A percentile compares a stretch with the other conserved stretches of the same genome.
These are phyloP conservation scores for Trichosporon faecale DNA, from an alignment of 1,284 basidiomycete species.

Conservation along the genomic window DNA sequence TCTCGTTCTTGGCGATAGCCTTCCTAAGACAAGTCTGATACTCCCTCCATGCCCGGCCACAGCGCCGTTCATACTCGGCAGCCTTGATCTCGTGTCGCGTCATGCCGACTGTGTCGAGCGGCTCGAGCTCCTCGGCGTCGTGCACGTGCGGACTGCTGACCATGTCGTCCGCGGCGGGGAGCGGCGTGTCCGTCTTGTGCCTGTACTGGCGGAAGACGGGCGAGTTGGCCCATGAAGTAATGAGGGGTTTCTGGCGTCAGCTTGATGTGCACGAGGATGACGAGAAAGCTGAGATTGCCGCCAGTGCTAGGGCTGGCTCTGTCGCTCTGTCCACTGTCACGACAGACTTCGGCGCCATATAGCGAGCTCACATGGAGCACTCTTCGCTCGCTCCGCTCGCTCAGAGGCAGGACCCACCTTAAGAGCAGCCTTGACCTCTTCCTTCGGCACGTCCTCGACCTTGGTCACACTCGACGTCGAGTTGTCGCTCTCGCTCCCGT, in stretches of 20 bases:
- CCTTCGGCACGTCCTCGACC: background rate
- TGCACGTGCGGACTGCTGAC: conserved; percentile 21
- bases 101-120: conserved; percentile 42
- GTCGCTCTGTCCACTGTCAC: too few relatives aligned
- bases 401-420: background rate
- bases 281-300: too few relatives aligned
- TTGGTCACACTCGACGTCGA: background rate
- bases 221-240: conserved; percentile 31
- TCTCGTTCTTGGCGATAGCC: conserved; percentile 73
- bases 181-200: background rate
- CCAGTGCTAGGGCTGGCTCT: too few relatives aligned
- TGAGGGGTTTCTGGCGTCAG: conserved; percentile 13
- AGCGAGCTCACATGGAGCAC: too few relatives aligned
- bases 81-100: conserved; percentile 55
- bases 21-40: conserved; percentile 81
- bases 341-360: too few relatives aligned
- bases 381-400: too few relatives aligned
- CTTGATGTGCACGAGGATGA: too few relatives aligned
- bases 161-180: conserved; percentile 23
- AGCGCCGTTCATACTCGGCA: conserved; percentile 75
- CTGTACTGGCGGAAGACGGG: conserved; percentile 29
- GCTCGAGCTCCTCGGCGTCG: conserved; percentile 18
- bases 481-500: background rate
- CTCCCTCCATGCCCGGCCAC: conserved; percentile 72
- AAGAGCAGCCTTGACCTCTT: conserved; percentile 13